Conservation (phyloP, 768 basidiomycete species). For the Plicaturopsis crispa region DNA sequence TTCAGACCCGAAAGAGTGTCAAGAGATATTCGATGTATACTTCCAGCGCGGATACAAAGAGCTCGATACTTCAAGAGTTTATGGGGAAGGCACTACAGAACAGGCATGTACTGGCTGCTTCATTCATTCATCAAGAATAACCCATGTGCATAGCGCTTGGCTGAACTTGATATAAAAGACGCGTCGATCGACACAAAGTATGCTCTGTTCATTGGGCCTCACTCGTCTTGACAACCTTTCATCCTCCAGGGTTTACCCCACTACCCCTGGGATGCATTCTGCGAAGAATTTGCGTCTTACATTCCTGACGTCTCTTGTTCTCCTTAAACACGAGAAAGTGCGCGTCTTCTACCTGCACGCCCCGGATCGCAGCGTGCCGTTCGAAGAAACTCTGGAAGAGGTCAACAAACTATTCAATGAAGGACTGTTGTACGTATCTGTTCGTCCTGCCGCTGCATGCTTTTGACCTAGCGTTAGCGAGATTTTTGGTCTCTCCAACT, state of each 20-base stretch:
- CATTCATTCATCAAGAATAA: background rate
- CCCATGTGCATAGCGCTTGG: constrained; percentile 22
- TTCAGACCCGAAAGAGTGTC: constrained; percentile 24
- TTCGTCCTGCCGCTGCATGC: background rate
- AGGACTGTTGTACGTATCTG: constrained; percentile 40
- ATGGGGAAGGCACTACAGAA: constrained; percentile 50
- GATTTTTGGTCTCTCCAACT: constrained; percentile 60
- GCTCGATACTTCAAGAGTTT: constrained; percentile 44
- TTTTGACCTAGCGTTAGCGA: constrained; percentile 24
- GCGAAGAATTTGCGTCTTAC: constrained; percentile 33
- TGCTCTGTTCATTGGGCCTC: constrained; percentile 1
- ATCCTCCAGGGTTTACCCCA: constrained; percentile 29
- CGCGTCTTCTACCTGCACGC: constrained; percentile 52
- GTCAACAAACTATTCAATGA: constrained; percentile 49
- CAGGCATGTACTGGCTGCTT: constrained; percentile 20
- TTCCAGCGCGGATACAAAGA: constrained; percentile 32
- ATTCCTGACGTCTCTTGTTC: constrained; percentile 38
- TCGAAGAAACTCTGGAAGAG: constrained; percentile 45
- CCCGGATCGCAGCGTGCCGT: constrained; percentile 51
- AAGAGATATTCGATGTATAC: constrained; percentile 39
- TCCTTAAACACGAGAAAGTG: constrained; percentile 36
- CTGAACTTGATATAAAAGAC: constrained; percentile 30
- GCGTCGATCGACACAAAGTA: constrained; percentile 37
- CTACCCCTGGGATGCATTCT: constrained; percentile 31
- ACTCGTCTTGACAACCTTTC: background rate